phyloP scores from a whole-genome alignment of 139 green algal genomes.

The Astrephomene gubernaculifera region DNA sequence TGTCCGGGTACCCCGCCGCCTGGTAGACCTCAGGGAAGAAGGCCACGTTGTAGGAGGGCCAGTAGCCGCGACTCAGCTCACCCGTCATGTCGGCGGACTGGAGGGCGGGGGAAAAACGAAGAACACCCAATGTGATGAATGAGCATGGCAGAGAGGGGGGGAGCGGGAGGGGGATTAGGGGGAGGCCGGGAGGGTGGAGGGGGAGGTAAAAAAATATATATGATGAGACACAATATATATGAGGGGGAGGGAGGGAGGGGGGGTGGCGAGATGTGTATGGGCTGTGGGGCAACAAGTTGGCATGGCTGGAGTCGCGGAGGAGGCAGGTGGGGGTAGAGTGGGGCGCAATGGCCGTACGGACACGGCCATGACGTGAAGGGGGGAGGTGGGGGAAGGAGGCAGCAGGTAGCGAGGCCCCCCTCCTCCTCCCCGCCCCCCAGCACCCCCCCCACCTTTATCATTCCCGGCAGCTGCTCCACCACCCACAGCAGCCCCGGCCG shows the following conservation, averaged over 20 bases:
- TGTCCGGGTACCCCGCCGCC: slow-evolving; percentile 61
- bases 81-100: slow-evolving; percentile 58
- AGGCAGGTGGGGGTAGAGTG: too few relatives aligned
- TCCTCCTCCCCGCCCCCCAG: not conserved
- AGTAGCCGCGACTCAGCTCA: slow-evolving; percentile 74
- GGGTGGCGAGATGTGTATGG: not conserved
- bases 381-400: too few relatives aligned
- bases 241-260: not conserved
- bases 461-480: slow-evolving; percentile 77
- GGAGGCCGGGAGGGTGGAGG: too few relatives aligned
- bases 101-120: not conserved
- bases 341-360: too few relatives aligned
- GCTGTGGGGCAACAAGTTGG: too few relatives aligned
- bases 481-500: slow-evolving; percentile 74
- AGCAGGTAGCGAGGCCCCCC: too few relatives aligned
- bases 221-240: too few relatives aligned
- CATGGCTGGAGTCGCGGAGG: too few relatives aligned
- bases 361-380: too few relatives aligned
- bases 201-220: not conserved
- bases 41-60: slow-evolving; percentile 75
- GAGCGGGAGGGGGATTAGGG: too few relatives aligned
- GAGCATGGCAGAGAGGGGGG: not conserved
- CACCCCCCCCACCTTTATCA: not conserved
- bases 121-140: too few relatives aligned
- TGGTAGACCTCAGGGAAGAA: slow-evolving; percentile 67